These are phyloP conservation scores for Drechmeria coniospora DNA, from an alignment of 2,329 filamentous ascomycete genomes.

Conservation along the genomic window DNA sequence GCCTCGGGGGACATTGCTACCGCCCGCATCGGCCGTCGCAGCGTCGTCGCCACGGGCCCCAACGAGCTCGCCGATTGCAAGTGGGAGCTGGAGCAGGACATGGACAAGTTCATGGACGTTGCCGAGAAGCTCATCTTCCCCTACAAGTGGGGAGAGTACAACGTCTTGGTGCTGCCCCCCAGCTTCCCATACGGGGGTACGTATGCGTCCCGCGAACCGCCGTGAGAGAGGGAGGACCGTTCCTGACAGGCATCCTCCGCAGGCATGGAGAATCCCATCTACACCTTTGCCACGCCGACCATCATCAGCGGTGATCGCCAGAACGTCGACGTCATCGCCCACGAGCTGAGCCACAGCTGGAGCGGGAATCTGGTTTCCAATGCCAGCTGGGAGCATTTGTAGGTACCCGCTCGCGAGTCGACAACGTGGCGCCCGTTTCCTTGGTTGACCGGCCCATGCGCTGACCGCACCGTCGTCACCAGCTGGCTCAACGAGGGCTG, in stretches of 20 bases:
- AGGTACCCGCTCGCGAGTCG: slow-evolving; percentile 14
- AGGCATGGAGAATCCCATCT: slow-evolving; percentile 85
- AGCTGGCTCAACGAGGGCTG: slow-evolving; percentile 67
- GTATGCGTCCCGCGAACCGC: no score
- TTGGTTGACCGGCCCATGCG: neutral
- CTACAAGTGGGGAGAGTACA: slow-evolving; percentile 91
- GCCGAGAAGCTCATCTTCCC: slow-evolving; percentile 72
- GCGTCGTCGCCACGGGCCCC: slow-evolving; percentile 72
- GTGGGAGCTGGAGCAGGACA: slow-evolving; percentile 83
- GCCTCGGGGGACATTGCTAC: slow-evolving; percentile 73
- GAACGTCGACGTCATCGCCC: slow-evolving; percentile 92
- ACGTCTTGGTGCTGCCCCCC: slow-evolving; percentile 76
- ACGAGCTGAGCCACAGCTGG: slow-evolving; percentile 66
- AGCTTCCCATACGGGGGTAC: slow-evolving; percentile 76
- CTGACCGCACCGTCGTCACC: slow-evolving; percentile 2
- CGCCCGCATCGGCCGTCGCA: slow-evolving; percentile 75
- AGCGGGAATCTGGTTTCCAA: slow-evolving; percentile 74
- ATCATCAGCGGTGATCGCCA: slow-evolving; percentile 82
- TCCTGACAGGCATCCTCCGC: slow-evolving; percentile 4
- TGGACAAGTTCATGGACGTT: slow-evolving; percentile 79
- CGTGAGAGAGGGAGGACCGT: no score
- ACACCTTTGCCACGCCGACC: slow-evolving; percentile 88
- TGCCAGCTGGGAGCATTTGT: slow-evolving; percentile 70
- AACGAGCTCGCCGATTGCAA: slow-evolving; percentile 73
- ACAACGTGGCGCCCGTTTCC: neutral